Evolutionary conservation across 331 rosid species (phyloP).

Genomic region (Acacia pycnantha): DNA sequence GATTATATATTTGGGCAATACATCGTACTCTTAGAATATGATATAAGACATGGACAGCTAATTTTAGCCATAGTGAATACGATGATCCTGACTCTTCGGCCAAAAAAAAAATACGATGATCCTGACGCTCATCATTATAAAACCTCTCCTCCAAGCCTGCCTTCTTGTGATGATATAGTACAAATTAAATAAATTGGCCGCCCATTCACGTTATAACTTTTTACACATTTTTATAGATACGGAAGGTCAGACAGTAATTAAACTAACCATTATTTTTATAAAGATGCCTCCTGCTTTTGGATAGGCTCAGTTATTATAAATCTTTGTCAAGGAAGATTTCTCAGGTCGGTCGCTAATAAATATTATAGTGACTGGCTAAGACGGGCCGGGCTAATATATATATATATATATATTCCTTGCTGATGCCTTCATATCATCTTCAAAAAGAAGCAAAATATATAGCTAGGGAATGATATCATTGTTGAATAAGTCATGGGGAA

Average conservation of each 20-base stretch:
- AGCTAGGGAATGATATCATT: not conserved
- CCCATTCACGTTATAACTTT: conserved; percentile 1
- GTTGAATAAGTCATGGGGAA: not conserved
- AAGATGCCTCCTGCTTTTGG: not conserved
- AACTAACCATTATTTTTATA: not conserved
- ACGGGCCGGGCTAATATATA: not conserved
- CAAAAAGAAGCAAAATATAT: not conserved
- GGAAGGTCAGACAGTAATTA: not conserved
- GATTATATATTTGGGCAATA: conserved; percentile 1
- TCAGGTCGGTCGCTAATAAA: not conserved
- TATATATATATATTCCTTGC: not conserved
- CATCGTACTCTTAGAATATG: not conserved
- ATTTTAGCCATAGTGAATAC: not conserved
- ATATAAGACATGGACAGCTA: not conserved
- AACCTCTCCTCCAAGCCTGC: not conserved
- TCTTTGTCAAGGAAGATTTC: conserved; percentile 6
- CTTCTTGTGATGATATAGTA: not conserved
- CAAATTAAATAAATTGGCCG: not conserved
- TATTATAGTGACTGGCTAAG: conserved; percentile 8
- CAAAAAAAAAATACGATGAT: conserved; percentile 1
- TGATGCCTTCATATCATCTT: not conserved
- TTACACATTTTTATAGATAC: not conserved
- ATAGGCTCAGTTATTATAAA: not conserved
- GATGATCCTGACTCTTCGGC: conserved; percentile 21
- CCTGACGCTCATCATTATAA: conserved; percentile 16